Evolutionary conservation across 495 filamentous ascomycete species (phyloP).

Genomic region (Hyphodiscus hymeniophilus): DNA sequence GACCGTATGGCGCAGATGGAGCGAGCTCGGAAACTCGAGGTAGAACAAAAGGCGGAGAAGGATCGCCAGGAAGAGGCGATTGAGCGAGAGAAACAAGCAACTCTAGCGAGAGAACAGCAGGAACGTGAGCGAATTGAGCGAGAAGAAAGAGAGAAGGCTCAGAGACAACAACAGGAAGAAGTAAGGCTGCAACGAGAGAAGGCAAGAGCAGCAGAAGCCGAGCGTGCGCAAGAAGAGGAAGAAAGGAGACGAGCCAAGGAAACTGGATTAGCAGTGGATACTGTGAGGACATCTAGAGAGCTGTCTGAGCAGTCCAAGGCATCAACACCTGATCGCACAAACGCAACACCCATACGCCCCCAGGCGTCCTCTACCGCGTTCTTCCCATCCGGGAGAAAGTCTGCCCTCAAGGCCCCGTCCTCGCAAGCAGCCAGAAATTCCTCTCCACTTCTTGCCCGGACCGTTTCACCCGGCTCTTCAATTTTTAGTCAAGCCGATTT

Average conservation of each 20-base stretch:
- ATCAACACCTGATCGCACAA: neutral
- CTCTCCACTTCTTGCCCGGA: neutral
- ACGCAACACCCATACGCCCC: neutral
- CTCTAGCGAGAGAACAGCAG: conserved; percentile 9
- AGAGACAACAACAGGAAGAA: neutral
- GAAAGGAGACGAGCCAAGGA: neutral
- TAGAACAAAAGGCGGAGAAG: conserved; percentile 1
- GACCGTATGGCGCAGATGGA: conserved; percentile 4
- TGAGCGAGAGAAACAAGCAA: neutral
- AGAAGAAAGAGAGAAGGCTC: neutral
- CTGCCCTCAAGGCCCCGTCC: conserved; percentile 10
- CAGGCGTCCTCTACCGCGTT: conserved; percentile 17
- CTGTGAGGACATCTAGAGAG: neutral
- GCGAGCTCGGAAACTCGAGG: conserved; percentile 6
- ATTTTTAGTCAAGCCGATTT: no score
- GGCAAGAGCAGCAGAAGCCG: conserved; percentile 5
- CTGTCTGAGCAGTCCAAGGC: neutral
- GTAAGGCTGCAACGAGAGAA: conserved; percentile 1
- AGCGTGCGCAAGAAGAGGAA: conserved; percentile 1
- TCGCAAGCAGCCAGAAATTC: conserved; percentile 12
- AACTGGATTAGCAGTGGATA: neutral
- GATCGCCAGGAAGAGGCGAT: conserved; percentile 2
- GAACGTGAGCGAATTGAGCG: conserved; percentile 4
- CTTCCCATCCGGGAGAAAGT: conserved; percentile 14
- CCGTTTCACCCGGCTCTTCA: no score